Percentiles rank a stretch among this genome's conserved stretches.
These are phyloP conservation scores for Aspergillus clavatus DNA, from an alignment of 2,329 filamentous ascomycete species.

Conservation along the genomic window DNA sequence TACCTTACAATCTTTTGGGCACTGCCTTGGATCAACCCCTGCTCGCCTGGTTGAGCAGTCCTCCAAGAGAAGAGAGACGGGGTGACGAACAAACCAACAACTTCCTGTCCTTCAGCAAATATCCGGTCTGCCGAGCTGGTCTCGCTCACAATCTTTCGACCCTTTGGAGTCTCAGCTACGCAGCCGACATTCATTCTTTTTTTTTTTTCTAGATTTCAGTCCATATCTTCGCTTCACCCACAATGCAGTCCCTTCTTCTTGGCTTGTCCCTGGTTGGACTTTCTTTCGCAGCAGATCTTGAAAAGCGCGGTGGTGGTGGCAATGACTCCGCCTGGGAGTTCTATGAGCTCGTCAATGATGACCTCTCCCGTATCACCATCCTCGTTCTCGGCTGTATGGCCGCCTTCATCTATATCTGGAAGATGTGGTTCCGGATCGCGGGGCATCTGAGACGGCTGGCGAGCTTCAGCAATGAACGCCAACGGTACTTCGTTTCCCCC, in stretches of 20 bases:
- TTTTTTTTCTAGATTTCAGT: constrained; percentile 1
- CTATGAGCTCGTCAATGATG: constrained; percentile 45
- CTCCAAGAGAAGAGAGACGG: no score
- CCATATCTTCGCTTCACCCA: constrained; percentile 1
- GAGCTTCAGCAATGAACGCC: constrained; percentile 71
- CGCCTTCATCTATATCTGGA: constrained; percentile 62
- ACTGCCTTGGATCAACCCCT: neutral
- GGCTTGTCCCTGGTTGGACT: constrained; percentile 27
- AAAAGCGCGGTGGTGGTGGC: constrained; percentile 21
- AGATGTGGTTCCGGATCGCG: constrained; percentile 55
- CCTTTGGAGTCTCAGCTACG: neutral
- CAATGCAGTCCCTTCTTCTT: constrained; percentile 21
- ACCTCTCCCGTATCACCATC: constrained; percentile 58
- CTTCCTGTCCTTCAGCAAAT: constrained; percentile 4
- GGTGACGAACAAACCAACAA: no score
- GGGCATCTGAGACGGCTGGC: constrained; percentile 69
- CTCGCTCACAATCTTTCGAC: constrained; percentile 19
- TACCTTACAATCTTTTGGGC: neutral
- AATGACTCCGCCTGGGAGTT: constrained; percentile 10
- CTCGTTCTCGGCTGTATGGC: constrained; percentile 62
- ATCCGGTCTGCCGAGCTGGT: constrained; percentile 24
- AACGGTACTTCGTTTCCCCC: constrained; percentile 69
- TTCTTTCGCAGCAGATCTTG: constrained; percentile 22
- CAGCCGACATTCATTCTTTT: neutral
- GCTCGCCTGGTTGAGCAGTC: constrained; percentile 1